These are phyloP conservation scores for Hypoxylon perforatum DNA, from an alignment of 495 filamentous ascomycete species.

Conservation along the genomic window DNA sequence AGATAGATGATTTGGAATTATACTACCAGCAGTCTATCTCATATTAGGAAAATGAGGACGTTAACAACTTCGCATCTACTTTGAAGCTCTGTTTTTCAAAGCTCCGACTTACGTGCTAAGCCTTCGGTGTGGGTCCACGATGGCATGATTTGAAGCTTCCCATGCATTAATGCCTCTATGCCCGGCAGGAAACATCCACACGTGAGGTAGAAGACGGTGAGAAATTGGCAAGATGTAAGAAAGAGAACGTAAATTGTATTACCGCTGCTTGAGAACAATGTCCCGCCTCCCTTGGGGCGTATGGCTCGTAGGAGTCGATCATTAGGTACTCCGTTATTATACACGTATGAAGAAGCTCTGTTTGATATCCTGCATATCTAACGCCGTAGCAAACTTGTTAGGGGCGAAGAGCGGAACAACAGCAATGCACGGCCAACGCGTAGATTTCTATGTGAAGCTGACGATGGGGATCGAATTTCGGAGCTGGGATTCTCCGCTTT, in stretches of 20 bases:
- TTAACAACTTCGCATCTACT: background rate
- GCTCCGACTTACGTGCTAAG: background rate
- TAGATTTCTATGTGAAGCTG: too few species aligned
- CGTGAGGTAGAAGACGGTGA: background rate
- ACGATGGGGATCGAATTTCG: too few species aligned
- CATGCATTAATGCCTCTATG: background rate
- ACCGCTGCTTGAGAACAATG: background rate
- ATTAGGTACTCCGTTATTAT: background rate
- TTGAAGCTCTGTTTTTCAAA: background rate
- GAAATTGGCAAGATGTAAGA: background rate
- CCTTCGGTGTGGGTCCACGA: background rate
- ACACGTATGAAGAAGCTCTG: background rate
- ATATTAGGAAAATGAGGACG: background rate
- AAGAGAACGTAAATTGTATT: background rate
- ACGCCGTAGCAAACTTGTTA: background rate
- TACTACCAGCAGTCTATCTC: background rate
- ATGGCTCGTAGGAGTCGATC: background rate
- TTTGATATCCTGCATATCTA: background rate
- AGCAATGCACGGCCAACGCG: background rate
- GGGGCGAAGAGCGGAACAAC: background rate
- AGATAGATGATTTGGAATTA: conserved; percentile 6
- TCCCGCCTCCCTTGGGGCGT: background rate
- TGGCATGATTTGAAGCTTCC: background rate
- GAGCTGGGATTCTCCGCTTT: too few species aligned
- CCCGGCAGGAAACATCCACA: background rate